Base-by-base conservation (phyloP, 2,329 filamentous ascomycete species). In the Myriosclerotinia duriaeana region DNA sequence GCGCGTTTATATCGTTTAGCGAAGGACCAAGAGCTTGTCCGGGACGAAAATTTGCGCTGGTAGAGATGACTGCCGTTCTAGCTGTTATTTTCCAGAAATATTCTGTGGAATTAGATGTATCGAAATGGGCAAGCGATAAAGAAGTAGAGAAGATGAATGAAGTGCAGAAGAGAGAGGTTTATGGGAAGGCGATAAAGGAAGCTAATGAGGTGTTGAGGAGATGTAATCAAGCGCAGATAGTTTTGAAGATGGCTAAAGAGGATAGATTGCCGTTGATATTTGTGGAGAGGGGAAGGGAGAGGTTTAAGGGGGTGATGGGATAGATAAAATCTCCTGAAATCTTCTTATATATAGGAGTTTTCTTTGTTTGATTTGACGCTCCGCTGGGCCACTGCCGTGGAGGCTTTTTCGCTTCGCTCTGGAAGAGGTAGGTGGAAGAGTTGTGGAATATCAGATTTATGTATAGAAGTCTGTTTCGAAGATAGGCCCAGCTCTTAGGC, bases 21-120 rank as follows among this genome's bases (percentile, higher is more conserved):
- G 76, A 77, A 50, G 77, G 77, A 11, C 64, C 69, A n/a, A 70
- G 77, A 79, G 82, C 38, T 8, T 78, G 77, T 68, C 71, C 76
- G 2, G 77, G 77, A 2, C 73, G 70, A 52, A 71, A 76, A 55
- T 78, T 79, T 67, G 76, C 77, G 3, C 72, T 76, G 46, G 76
- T 78, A 3, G 77, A 78, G 69, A 72, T 75, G 52, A 73, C 73
- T 34, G 76, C 76, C 36, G 69, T 77, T 2, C 48, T 78, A 9
- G 70, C 76, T 14, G 65, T 66, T 0, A 54, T 75, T 2, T 74
- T 75, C 46, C 62, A 70, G 42, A 66, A 66, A 34, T 73, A 74
- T 58, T 69, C 65, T n/a, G 70, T 75, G 9, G 74, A 76, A 53
- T 62, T 76, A 17, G 74, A 73, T 66, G 74, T 75, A 5, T 52